Evolutionary conservation across 2,329 filamentous ascomycete genomes (phyloP), one percentile per base, ranked within the genome.

Genomic region (Fusarium fujikuroi): DNA sequence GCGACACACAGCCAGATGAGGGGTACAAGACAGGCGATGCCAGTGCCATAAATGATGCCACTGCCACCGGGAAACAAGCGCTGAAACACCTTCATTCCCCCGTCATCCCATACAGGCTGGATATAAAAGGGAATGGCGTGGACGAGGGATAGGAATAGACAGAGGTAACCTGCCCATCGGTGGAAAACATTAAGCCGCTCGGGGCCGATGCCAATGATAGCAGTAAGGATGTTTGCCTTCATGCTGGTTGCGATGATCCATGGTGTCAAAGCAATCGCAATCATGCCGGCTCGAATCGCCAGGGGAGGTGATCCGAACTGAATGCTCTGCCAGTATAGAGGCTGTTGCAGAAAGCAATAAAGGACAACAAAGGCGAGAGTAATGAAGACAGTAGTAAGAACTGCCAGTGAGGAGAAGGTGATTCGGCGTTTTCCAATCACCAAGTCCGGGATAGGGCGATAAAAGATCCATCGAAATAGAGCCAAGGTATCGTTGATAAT

Each of bases 181-280:
- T 98, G 95, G 67, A 98, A 88, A 37, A 98, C 95, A 76, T 97
- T 98, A 57, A 98, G 87, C 54, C 95, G 88, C 80, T 98, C 95
- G 42, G 96, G 95, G 7, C 95, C 94, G 74, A 98, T 95, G 19
- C 95, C 95, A 9, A 95, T 97, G 65, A 98, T 83, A 63, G 95
- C 83, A 2, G 93, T 92, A 62, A 98, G 88, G 37, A 97, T 79
- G 79, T 98, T 98, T 21, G 94, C 92, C 82, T 98, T 98, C 87
- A 94, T 97, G 79, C 93, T 94, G 16, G 96, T 91, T 23, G 92
- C 94, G 57, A 97, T 86, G 73, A 98, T 95, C 95, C 95, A 98
- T 2, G 95, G 95, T 50, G 96, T 92, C 87, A 97, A 89, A 18
- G 95, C 93, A 19, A 98, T 92, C 18, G 95, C 92, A 63, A 98